Base-by-base conservation (phyloP, 306 rosid species). In the Coriaria nepalensis region DNA sequence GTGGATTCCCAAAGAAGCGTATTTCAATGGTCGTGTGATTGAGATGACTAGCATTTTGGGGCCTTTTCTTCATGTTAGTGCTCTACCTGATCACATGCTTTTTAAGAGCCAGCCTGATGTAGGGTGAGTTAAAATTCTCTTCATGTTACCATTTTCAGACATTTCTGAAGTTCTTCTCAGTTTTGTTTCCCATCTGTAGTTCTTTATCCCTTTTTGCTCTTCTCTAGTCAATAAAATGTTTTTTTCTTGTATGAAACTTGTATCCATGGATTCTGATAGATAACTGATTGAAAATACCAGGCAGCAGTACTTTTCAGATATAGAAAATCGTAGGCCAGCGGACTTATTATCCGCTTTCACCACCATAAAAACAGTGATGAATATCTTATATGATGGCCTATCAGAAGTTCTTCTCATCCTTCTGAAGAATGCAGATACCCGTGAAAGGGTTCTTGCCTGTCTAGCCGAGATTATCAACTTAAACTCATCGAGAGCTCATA, bases 31-130 rank as follows among this genome's bases (percentile, higher is more conserved):
- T 13, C 95, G 98, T 37, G 98, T 85, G n/a, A 85, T 86, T n/a
- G 98, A 92, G 46, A 78, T 75, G 93, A 82, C 96, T 4, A 92
- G 96, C 73, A 79, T 92, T 68, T 75, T 92, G 78, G 98, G 98
- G 7, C 83, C 94, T 5, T 92, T 92, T 64, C 82, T 92, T 36
- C 98, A 92, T 58, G 65, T 92, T 44, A 85, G 94, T 68, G 87
- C 98, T 55, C 66, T 92, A 58, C 94, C 93, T 45, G 98, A 92
- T 77, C 74, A 75, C 57, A 57, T 63, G 5, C 69, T 78, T 49
- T 92, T 85, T 82, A 82, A 67, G 75, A 78, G 94, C 62, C 81
- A 67, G 59, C 98, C 96, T 49, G 96, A 92, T 55, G 85, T 86
- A 38, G 98, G 98, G 98, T 92, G 83, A 79, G 95, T 63, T 51